A percentile compares a stretch with the other conserved stretches of the same genome.
These are phyloP conservation scores for Nakaseomyces bracarensis DNA, from an alignment of 1,139 yeast species.

Conservation along the genomic window DNA sequence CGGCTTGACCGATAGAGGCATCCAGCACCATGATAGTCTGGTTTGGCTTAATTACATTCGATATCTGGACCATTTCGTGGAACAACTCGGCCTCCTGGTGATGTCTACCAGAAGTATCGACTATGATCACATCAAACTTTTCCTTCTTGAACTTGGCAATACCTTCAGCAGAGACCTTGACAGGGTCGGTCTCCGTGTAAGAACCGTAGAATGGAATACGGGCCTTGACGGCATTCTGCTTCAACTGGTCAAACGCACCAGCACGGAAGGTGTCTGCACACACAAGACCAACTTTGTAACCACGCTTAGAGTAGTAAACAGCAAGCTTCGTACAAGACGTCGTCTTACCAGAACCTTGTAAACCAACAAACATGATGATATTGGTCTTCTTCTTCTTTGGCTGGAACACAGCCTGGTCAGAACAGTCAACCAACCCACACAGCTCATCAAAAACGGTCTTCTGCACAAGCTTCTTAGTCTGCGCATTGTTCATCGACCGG, in stretches of 20 bases:
- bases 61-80: slow-evolving; percentile 90
- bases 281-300: slow-evolving; percentile 89
- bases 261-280: slow-evolving; percentile 99
- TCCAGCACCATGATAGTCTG: slow-evolving; percentile 97
- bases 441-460: slow-evolving; percentile 92
- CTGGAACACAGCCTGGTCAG: slow-evolving; percentile 56
- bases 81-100: slow-evolving; percentile 89
- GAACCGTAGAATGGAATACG: slow-evolving; percentile 92
- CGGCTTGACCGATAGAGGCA: slow-evolving; percentile 97
- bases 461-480: slow-evolving; percentile 72
- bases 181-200: slow-evolving; percentile 93
- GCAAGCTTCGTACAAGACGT: slow-evolving; percentile 96
- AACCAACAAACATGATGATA: slow-evolving; percentile 94
- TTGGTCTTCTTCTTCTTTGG: slow-evolving; percentile 71
- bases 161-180: slow-evolving; percentile 83
- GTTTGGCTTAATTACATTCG: slow-evolving; percentile 76
- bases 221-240: slow-evolving; percentile 94
- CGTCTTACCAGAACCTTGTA: slow-evolving; percentile 98
- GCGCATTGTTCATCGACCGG: slow-evolving; percentile 35
- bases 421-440: slow-evolving; percentile 70
- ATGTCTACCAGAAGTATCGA: slow-evolving; percentile 97
- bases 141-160: slow-evolving; percentile 86
- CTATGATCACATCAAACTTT: slow-evolving; percentile 85
- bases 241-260: slow-evolving; percentile 97
- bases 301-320: slow-evolving; percentile 86